These are phyloP conservation scores for Penicillium capsulatum DNA, from an alignment of 2,329 filamentous ascomycete genomes.

Conservation along the genomic window DNA sequence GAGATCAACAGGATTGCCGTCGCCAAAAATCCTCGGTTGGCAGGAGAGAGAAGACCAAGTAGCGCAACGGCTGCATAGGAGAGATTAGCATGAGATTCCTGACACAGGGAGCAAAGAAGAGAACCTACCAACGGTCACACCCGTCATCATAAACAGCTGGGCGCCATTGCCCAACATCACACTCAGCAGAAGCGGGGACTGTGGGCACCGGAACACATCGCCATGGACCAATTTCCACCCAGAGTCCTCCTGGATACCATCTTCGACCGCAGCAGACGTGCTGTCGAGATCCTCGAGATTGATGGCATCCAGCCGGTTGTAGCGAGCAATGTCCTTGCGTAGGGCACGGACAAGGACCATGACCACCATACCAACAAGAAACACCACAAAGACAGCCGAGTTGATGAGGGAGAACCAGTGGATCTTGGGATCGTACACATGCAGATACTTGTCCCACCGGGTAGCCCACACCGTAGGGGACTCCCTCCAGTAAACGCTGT, in stretches of 20 bases:
- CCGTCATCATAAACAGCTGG: conserved; percentile 97
- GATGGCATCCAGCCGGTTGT: conserved; percentile 90
- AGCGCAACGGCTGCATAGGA: conserved; percentile 68
- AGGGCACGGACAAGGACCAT: conserved; percentile 87
- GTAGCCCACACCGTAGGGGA: conserved; percentile 90
- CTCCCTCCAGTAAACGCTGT: conserved; percentile 83
- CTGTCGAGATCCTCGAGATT: conserved; percentile 84
- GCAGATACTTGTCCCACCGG: conserved; percentile 97
- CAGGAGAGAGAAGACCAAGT: conserved; percentile 89
- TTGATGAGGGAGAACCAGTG: conserved; percentile 99
- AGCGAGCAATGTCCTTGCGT: conserved; percentile 91
- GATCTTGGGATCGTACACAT: conserved; percentile 95
- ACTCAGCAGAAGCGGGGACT: conserved; percentile 76
- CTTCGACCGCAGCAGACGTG: conserved; percentile 68
- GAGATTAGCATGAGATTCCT: background rate
- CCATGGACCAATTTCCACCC: conserved; percentile 98
- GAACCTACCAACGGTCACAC: conserved; percentile 69
- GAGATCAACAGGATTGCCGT: conserved; percentile 93
- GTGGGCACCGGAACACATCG: conserved; percentile 88
- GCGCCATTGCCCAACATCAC: conserved; percentile 88
- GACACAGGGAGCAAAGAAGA: background rate
- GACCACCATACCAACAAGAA: conserved; percentile 83
- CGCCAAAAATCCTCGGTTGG: conserved; percentile 87
- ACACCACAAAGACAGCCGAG: conserved; percentile 89
- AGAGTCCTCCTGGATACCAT: conserved; percentile 94